Percentiles rank a stretch among this genome's conserved stretches.
These are phyloP conservation scores for Pyronema domesticum DNA, from an alignment of 495 filamentous ascomycete genomes.

Conservation along the genomic window DNA sequence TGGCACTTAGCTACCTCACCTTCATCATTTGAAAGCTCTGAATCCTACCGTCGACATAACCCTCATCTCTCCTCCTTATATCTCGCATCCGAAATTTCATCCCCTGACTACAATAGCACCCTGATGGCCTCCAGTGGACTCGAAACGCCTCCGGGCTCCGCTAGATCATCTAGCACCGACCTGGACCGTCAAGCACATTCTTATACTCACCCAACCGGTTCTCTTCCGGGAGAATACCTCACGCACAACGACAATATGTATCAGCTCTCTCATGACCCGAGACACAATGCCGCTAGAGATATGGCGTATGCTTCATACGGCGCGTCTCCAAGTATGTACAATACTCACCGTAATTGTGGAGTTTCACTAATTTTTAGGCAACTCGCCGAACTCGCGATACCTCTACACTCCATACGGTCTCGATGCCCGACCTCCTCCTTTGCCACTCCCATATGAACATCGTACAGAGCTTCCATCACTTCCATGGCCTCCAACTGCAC, in stretches of 20 bases:
- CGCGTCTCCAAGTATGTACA: background rate
- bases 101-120: background rate
- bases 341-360: background rate
- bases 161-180: background rate
- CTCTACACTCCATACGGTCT: background rate
- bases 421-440: background rate
- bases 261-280: background rate
- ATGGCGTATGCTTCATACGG: background rate
- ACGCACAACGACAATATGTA: background rate
- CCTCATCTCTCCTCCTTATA: background rate
- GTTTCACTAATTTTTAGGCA: background rate
- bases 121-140: background rate
- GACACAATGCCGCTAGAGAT: background rate
- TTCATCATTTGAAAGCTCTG: background rate
- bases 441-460: background rate
- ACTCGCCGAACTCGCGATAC: background rate
- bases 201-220: background rate
- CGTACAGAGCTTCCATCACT: background rate
- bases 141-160: slow-evolving; percentile 1
- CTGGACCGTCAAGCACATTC: background rate
- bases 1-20: background rate
- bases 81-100: background rate
- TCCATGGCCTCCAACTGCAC: background rate
- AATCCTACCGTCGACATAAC: background rate
- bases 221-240: background rate